Conservation (phyloP, 805 yeast genomes). For the Teunomyces tritomae region DNA sequence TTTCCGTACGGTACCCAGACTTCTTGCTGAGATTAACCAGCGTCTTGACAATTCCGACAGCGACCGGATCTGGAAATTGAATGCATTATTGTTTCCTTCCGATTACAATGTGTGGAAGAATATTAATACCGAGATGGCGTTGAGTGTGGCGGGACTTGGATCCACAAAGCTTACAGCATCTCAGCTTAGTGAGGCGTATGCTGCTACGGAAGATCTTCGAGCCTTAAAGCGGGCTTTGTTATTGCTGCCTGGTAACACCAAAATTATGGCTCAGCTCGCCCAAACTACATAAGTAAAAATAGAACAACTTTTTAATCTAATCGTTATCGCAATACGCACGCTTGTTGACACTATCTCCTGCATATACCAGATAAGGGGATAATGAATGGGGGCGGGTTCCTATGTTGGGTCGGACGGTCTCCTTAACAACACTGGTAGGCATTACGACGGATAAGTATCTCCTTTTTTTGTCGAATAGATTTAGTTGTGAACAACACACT, state of each 20-base stretch:
- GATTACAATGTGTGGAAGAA: constrained; percentile 67
- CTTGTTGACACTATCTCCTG: not conserved
- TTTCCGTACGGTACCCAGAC: constrained; percentile 53
- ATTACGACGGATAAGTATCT: not conserved
- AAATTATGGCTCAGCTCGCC: not conserved
- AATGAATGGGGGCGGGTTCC: too few relatives aligned
- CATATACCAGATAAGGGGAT: not conserved
- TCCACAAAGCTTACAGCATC: constrained; percentile 49
- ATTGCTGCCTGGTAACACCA: constrained; percentile 20
- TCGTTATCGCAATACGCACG: not conserved
- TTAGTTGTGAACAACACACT: not conserved
- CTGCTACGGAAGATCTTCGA: constrained; percentile 46
- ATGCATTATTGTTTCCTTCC: constrained; percentile 72
- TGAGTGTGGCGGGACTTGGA: constrained; percentile 53
- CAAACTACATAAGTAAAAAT: not conserved
- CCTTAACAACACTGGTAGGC: not conserved
- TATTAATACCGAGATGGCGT: constrained; percentile 54
- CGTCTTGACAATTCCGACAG: constrained; percentile 27
- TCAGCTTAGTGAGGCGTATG: constrained; percentile 52
- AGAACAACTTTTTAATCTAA: not conserved
- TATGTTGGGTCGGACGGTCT: not conserved
- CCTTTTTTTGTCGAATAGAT: not conserved
- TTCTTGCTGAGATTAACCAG: constrained; percentile 51
- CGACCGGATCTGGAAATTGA: constrained; percentile 56
- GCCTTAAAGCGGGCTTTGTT: constrained; percentile 68